These are phyloP conservation scores for Xylariaceae sp. DNA, from an alignment of 2,329 filamentous ascomycete genomes.

Conservation along the genomic window DNA sequence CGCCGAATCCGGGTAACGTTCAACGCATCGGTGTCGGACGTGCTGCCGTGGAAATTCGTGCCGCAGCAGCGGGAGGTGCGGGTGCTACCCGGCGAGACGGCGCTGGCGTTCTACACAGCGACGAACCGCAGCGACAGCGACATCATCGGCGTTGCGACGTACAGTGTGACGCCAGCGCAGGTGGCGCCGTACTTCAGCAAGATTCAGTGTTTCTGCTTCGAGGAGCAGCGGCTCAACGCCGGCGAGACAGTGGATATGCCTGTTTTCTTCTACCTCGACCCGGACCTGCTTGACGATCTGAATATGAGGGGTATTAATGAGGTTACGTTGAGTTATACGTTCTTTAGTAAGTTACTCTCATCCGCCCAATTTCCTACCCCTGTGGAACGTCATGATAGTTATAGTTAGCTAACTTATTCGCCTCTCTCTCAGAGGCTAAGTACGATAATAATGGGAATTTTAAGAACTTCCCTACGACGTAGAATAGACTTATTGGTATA, in stretches of 20 bases:
- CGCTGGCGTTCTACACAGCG: conserved; percentile 95
- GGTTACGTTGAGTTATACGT: conserved; percentile 95
- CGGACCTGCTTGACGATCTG: conserved; percentile 88
- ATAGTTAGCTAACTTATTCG: neutral
- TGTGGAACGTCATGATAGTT: neutral
- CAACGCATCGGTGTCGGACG: conserved; percentile 92
- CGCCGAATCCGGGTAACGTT: conserved; percentile 94
- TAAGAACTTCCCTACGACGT: conserved; percentile 41
- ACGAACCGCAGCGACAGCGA: conserved; percentile 89
- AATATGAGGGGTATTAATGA: conserved; percentile 95
- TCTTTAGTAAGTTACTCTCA: conserved; percentile 84
- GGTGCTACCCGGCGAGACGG: conserved; percentile 94
- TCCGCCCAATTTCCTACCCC: no score
- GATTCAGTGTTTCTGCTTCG: conserved; percentile 99
- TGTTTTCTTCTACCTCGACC: conserved; percentile 98
- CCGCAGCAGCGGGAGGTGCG: conserved; percentile 97
- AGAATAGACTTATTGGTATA: conserved; percentile 11
- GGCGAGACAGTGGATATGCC: conserved; percentile 99
- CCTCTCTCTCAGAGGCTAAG: conserved; percentile 67
- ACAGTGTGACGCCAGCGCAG: conserved; percentile 94
- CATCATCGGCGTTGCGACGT: conserved; percentile 97
- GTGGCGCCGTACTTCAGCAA: conserved; percentile 98
- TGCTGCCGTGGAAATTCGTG: conserved; percentile 95
- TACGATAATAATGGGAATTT: conserved; percentile 83
- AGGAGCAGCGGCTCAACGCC: conserved; percentile 91